A percentile compares a stretch with the other conserved stretches of the same genome.
phyloP scores from a whole-genome alignment of 1,284 basidiomycete genomes.

The Lentinula novae-zelandiae region DNA sequence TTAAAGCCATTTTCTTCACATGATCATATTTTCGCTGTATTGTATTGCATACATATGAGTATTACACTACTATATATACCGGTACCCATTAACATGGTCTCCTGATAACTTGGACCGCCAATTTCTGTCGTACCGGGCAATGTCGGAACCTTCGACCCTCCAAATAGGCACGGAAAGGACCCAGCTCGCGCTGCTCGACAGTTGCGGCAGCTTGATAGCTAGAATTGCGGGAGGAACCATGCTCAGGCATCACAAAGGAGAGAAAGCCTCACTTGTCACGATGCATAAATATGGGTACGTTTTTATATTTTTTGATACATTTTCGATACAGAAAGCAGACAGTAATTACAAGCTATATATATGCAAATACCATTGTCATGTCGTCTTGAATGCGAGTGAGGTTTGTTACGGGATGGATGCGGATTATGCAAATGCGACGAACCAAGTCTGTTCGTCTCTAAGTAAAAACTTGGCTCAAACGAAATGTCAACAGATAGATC shows the following conservation, averaged over 20 bases:
- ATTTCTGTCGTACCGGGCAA: not conserved
- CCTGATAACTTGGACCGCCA: not conserved
- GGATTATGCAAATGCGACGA: not conserved
- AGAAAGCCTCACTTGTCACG: too few relatives aligned
- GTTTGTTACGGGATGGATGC: not conserved
- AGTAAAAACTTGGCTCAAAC: not conserved
- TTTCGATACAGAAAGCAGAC: not conserved
- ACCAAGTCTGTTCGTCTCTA: not conserved
- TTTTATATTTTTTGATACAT: not conserved
- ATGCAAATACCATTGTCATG: not conserved
- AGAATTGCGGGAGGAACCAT: not conserved
- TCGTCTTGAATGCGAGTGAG: not conserved
- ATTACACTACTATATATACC: not conserved
- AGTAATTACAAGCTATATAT: not conserved
- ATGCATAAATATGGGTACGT: too few relatives aligned
- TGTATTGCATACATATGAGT: too few relatives aligned
- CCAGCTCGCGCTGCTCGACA: not conserved
- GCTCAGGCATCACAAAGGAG: too few relatives aligned
- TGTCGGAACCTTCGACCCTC: not conserved
- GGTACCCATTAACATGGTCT: not conserved
- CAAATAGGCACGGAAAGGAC: too few relatives aligned
- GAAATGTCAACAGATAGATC: not conserved
- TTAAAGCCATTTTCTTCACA: not conserved
- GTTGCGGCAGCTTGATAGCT: not conserved
- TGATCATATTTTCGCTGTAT: not conserved